Base-by-base conservation (phyloP, 768 basidiomycete species). In the Kwoniella heveanensis region DNA sequence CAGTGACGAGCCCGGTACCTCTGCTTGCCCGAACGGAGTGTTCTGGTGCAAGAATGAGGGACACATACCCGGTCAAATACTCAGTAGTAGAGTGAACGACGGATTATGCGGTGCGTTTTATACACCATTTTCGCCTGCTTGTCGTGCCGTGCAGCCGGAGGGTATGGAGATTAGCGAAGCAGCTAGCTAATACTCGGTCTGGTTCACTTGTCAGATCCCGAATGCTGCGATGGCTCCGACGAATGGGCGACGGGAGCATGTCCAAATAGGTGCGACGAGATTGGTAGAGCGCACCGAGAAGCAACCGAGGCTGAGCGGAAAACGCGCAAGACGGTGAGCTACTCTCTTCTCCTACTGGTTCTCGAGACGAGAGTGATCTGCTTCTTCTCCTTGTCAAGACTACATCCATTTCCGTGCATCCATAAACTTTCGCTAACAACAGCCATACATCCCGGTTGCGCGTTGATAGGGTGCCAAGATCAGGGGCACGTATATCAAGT, bases 161-260 rank as follows among this genome's bases (percentile, higher is more conserved):
- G n/a, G n/a, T n/a, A n/a, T n/a, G n/a, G n/a, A n/a, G n/a, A n/a
- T n/a, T n/a, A n/a, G n/a, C n/a, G n/a, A n/a, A n/a, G n/a, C n/a
- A n/a, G n/a, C n/a, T 13, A 29, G 30, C 22, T 30, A 36, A 29
- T 27, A 32, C 5, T 32, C 13, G 32, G 32, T 32, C 32, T 32
- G 32, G 32, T 13, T 32, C 32, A n/a, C n/a, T n/a, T n/a, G n/a
- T n/a, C 68, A 96, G 95, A 99, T 77, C 84, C 85, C 0, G 86
- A 91, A 76, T 99, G 95, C 72, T 99, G 95, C 74, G 95, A 99
- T 70, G 95, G 95, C 13, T 92, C 92, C 0, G 95, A 99, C 80
- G 96, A 99, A 81, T 84, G 83, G 25, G 80, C 85, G 10, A 92
- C 92, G 19, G 73, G 73, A 12, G 83, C 88, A 17, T 99, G 96